Percentiles rank a stretch among this genome's conserved stretches.
Evolutionary conservation across 208 protist genomes (phyloP).

Genomic region (Crithidia mellificae): DNA sequence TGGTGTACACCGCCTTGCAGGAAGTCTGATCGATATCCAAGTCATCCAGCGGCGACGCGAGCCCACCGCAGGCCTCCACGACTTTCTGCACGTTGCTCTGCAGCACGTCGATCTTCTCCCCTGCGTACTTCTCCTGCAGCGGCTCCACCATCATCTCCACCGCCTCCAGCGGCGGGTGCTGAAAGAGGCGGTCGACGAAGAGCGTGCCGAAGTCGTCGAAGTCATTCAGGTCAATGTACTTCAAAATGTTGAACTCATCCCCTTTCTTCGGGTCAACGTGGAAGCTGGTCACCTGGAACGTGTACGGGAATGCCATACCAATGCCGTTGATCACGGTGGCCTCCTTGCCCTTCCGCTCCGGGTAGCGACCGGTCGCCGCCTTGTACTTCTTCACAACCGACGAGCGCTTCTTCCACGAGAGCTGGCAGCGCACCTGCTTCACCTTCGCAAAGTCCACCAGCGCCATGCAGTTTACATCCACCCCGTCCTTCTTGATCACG

Average conservation of each 20-base stretch:
- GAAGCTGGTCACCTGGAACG: constrained; percentile 80
- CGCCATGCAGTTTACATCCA: constrained; percentile 68
- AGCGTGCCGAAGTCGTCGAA: constrained; percentile 71
- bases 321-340: constrained; percentile 31
- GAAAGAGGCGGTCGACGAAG: constrained; percentile 73
- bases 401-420: constrained; percentile 59
- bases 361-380: constrained; percentile 3
- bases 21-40: constrained; percentile 22
- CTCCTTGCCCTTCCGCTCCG: constrained; percentile 15
- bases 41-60: constrained; percentile 35
- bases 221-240: constrained; percentile 66
- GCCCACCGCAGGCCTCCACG: constrained; percentile 40
- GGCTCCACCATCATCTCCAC: constrained; percentile 67
- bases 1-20: constrained; percentile 29
- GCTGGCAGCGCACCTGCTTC: constrained; percentile 64
- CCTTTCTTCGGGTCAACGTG: constrained; percentile 49
- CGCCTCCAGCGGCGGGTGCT: constrained; percentile 42
- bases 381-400: constrained; percentile 33
- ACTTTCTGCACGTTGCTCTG: constrained; percentile 49
- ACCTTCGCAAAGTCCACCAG: constrained; percentile 77
- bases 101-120: constrained; percentile 35
- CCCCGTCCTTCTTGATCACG: constrained; percentile 45
- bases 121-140: constrained; percentile 54
- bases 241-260: constrained; percentile 59
- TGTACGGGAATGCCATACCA: constrained; percentile 25